phyloP scores from a whole-genome alignment of 805 yeast species.

The Cyberlindnera bimundalis region DNA sequence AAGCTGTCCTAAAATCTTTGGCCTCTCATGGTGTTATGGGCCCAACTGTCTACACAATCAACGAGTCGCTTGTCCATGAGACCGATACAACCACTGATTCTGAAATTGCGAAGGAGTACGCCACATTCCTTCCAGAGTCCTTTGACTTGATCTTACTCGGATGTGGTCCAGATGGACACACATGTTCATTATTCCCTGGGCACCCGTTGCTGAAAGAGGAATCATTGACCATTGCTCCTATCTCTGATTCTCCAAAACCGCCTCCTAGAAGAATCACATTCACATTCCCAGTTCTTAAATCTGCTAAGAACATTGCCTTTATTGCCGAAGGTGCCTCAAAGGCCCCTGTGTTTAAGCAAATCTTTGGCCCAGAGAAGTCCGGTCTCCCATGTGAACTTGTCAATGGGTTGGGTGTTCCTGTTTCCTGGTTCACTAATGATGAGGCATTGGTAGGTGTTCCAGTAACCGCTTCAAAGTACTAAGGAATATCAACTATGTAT shows the following conservation, averaged over 20 bases:
- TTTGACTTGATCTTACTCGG: constrained; percentile 76
- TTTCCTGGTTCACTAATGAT: constrained; percentile 80
- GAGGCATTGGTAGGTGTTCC: constrained; percentile 68
- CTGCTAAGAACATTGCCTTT: constrained; percentile 54
- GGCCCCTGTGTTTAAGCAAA: constrained; percentile 64
- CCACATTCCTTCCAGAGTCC: constrained; percentile 46
- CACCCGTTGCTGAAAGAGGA: constrained; percentile 62
- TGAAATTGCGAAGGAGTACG: constrained; percentile 61
- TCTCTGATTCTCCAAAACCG: constrained; percentile 87
- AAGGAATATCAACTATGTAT: not conserved
- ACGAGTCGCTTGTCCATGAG: constrained; percentile 56
- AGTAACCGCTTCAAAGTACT: constrained; percentile 25
- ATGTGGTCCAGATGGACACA: constrained; percentile 96
- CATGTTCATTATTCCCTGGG: constrained; percentile 89
- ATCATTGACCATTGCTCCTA: constrained; percentile 50
- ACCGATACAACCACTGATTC: constrained; percentile 47
- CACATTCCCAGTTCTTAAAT: constrained; percentile 70
- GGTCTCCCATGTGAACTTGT: constrained; percentile 73
- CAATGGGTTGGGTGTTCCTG: constrained; percentile 54
- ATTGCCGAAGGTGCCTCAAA: constrained; percentile 90
- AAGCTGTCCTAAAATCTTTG: constrained; percentile 40
- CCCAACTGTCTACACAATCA: constrained; percentile 66
- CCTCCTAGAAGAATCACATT: constrained; percentile 90
- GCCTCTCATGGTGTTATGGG: constrained; percentile 33
- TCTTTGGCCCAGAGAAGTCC: constrained; percentile 51